Conservation (phyloP, 768 basidiomycete genomes). For the Calocera cornea region DNA sequence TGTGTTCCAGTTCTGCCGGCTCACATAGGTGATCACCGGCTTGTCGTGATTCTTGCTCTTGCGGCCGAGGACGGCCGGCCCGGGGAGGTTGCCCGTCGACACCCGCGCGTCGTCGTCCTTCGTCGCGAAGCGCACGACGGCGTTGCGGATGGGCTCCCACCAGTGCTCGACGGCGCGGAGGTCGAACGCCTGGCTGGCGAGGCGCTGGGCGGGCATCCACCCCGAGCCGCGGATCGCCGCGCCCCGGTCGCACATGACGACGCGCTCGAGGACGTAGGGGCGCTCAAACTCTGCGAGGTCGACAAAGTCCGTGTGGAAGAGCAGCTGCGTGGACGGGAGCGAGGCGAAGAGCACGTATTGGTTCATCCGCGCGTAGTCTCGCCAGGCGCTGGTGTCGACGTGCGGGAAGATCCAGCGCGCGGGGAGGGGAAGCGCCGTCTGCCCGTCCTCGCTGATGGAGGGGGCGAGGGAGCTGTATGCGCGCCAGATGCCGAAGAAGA, state of each 20-base stretch:
- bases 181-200: slow-evolving; percentile 29
- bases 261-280: slow-evolving; percentile 61
- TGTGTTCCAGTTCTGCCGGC: slow-evolving; percentile 40
- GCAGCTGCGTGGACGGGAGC: slow-evolving; percentile 53
- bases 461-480: slow-evolving; percentile 52
- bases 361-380: slow-evolving; percentile 40
- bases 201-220: slow-evolving; percentile 29
- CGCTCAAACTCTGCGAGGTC: slow-evolving; percentile 55
- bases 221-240: slow-evolving; percentile 35
- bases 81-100: slow-evolving; percentile 11
- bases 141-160: slow-evolving; percentile 42
- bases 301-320: slow-evolving; percentile 63
- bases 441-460: slow-evolving; percentile 27
- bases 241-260: slow-evolving; percentile 64
- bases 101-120: slow-evolving; percentile 16
- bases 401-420: slow-evolving; percentile 64
- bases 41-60: slow-evolving; percentile 20
- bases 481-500: slow-evolving; percentile 55
- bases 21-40: slow-evolving; percentile 54
- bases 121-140: slow-evolving; percentile 27
- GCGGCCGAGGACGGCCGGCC: slow-evolving; percentile 13
- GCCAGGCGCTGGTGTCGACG: slow-evolving; percentile 35
- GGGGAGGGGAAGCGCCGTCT: slow-evolving; percentile 46
- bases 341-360: slow-evolving; percentile 56
- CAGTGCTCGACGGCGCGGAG: slow-evolving; percentile 40